Percentiles rank a stretch among this genome's conserved stretches.
Conservation (phyloP, 1,139 yeast species). For the Blastobotrys aristatus region DNA sequence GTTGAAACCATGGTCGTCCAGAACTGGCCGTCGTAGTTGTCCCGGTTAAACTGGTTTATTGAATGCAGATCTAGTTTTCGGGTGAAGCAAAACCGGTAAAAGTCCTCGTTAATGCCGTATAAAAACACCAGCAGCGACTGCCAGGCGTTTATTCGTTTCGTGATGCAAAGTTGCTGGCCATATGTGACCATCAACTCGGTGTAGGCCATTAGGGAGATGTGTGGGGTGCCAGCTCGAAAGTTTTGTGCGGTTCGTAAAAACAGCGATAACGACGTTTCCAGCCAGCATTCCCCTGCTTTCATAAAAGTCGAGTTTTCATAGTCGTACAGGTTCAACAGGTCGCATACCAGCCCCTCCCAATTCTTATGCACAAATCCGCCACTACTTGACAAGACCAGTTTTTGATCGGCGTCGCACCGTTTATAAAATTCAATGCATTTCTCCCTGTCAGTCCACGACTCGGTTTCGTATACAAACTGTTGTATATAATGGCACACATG, state of each 20-base stretch:
- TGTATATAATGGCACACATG: background rate
- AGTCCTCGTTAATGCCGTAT: conserved; percentile 8
- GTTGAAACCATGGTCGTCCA: background rate
- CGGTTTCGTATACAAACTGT: conserved; percentile 1
- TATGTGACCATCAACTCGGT: background rate
- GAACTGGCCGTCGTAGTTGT: conserved; percentile 1
- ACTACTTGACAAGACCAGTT: background rate
- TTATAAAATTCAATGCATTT: background rate
- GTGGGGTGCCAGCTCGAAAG: background rate
- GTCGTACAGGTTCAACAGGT: conserved; percentile 1
- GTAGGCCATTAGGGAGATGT: background rate
- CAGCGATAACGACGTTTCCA: background rate
- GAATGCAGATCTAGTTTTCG: background rate
- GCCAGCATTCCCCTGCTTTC: background rate
- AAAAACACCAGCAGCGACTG: background rate
- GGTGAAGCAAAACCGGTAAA: conserved; percentile 1
- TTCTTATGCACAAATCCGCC: background rate
- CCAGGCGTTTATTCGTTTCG: background rate
- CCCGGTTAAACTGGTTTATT: background rate
- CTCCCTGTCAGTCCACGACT: background rate
- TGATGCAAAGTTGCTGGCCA: background rate
- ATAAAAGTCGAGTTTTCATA: background rate
- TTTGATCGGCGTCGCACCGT: conserved; percentile 1
- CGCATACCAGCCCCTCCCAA: background rate
- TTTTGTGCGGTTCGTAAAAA: background rate